Evolutionary conservation across 768 basidiomycete genomes (phyloP).

Genomic region (Clitopilus hobsonii): DNA sequence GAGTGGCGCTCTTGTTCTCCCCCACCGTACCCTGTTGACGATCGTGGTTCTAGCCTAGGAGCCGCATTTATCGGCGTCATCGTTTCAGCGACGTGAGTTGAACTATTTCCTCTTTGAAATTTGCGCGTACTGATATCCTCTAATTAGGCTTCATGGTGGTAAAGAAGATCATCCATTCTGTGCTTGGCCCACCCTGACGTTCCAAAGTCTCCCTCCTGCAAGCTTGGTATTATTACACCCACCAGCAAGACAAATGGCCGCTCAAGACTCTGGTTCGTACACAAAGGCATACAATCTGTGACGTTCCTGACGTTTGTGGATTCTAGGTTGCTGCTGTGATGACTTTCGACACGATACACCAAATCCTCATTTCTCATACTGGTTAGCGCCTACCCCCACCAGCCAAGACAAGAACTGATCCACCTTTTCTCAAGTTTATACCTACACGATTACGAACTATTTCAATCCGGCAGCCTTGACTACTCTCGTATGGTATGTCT

Average conservation of each 20-base stretch:
- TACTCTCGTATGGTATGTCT: slow-evolving; percentile 36
- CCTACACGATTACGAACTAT: slow-evolving; percentile 41
- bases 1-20: slow-evolving; percentile 1
- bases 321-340: slow-evolving; percentile 45
- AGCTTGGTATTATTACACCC: slow-evolving; percentile 48
- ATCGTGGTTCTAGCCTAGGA: slow-evolving; percentile 31
- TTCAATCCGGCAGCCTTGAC: slow-evolving; percentile 21
- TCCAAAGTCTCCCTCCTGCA: slow-evolving; percentile 49
- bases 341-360: slow-evolving; percentile 48
- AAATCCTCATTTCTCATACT: slow-evolving; percentile 48
- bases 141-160: slow-evolving; percentile 48
- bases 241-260: slow-evolving; percentile 46
- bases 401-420: not conserved
- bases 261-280: slow-evolving; percentile 39
- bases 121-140: not conserved
- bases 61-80: slow-evolving; percentile 47
- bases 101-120: not conserved
- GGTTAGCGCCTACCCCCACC: slow-evolving; percentile 21
- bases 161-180: slow-evolving; percentile 5
- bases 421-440: slow-evolving; percentile 33
- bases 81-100: slow-evolving; percentile 41
- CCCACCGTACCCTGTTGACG: not conserved
- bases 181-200: not conserved
- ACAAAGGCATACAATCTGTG: not conserved
- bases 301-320: not conserved